Conservation (phyloP, 129 eudicot species). For the Chrysanthemum lavandulifolium region DNA sequence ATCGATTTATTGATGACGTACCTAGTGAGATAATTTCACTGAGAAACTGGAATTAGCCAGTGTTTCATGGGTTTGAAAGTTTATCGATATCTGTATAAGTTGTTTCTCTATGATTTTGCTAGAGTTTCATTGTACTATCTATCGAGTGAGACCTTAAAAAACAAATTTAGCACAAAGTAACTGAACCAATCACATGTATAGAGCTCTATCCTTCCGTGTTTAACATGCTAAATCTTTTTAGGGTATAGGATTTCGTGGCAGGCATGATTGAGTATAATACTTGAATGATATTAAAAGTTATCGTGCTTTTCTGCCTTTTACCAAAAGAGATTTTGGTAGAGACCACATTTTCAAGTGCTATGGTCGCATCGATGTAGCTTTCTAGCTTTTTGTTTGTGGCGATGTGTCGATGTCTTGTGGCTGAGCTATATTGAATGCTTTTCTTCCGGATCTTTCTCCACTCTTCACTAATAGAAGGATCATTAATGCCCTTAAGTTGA, state of each 20-base stretch:
- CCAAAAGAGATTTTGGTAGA: conserved; percentile 34
- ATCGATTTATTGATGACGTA: not conserved
- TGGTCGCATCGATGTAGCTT: conserved; percentile 33
- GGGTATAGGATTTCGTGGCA: conserved; percentile 27
- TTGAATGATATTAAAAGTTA: conserved; percentile 27
- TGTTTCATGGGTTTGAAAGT: not conserved
- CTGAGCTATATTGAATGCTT: conserved; percentile 22
- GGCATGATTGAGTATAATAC: conserved; percentile 27
- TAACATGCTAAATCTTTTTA: conserved; percentile 20
- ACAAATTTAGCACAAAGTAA: conserved; percentile 11
- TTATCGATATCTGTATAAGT: not conserved
- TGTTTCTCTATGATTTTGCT: conserved; percentile 8
- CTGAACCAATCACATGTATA: conserved; percentile 10
- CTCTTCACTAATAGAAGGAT: conserved; percentile 9
- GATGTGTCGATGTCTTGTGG: conserved; percentile 29
- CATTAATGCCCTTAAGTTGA: conserved; percentile 7
- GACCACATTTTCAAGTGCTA: conserved; percentile 31
- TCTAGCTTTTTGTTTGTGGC: conserved; percentile 28
- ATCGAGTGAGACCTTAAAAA: not conserved
- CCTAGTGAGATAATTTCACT: not conserved
- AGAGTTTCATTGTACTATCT: conserved; percentile 5
- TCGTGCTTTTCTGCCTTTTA: conserved; percentile 20
- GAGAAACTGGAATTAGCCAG: not conserved
- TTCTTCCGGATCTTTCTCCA: conserved; percentile 20
- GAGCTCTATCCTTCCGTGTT: conserved; percentile 8